These are phyloP conservation scores for Ustilago loliicola DNA, from an alignment of 1,284 basidiomycete genomes.

Conservation along the genomic window DNA sequence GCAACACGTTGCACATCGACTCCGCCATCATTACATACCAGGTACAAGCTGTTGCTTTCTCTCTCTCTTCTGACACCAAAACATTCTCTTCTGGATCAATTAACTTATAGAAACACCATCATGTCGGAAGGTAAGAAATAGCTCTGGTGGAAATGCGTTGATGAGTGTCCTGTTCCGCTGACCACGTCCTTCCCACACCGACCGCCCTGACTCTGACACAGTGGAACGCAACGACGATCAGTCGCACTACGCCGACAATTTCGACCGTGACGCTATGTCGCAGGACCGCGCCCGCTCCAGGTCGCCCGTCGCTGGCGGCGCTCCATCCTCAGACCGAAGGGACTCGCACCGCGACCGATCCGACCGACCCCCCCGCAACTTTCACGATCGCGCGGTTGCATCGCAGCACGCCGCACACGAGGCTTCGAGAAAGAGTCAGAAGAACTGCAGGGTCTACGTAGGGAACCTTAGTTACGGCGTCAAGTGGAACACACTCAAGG, in stretches of 20 bases:
- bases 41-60: neutral
- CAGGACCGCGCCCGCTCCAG: slow-evolving; percentile 49
- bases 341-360: slow-evolving; percentile 29
- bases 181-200: neutral
- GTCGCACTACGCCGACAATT: slow-evolving; percentile 40
- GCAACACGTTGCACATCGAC: neutral
- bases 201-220: neutral
- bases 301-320: slow-evolving; percentile 39
- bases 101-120: neutral
- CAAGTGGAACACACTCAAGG: slow-evolving; percentile 93
- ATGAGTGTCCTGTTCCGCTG: neutral
- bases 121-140: slow-evolving; percentile 46
- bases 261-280: slow-evolving; percentile 44
- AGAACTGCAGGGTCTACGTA: slow-evolving; percentile 97
- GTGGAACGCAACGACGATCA: slow-evolving; percentile 43
- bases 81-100: neutral
- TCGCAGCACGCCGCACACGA: slow-evolving; percentile 58
- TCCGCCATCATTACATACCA: neutral
- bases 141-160: neutral
- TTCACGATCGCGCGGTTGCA: slow-evolving; percentile 40
- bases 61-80: neutral
- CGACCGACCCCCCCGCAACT: slow-evolving; percentile 30
- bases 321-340: slow-evolving; percentile 30
- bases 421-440: slow-evolving; percentile 87
- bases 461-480: slow-evolving; percentile 97